Base-by-base conservation (phyloP, 2,329 filamentous ascomycete genomes). In the Aspergillus oerlinghausenensis region DNA sequence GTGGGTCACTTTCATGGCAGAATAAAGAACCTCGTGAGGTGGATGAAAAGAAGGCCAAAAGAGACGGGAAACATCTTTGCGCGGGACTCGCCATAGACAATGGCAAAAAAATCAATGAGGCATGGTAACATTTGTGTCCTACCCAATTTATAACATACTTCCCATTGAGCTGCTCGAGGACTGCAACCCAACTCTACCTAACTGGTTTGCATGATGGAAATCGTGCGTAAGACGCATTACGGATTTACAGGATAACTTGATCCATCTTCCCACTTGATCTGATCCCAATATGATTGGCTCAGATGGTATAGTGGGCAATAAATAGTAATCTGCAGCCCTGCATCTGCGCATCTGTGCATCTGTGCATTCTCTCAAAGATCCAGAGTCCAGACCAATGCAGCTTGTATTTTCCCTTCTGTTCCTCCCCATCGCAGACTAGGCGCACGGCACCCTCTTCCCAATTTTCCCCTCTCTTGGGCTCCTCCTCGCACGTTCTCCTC, bases 311-410 rank as follows among this genome's bases (percentile, higher is more conserved):
- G 25, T 14, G 51, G 25, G 28, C 28, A 14, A 50, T 45, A 56
- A 32, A 5, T 35, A 17, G 11, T 35, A 35, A 55, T 60, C 58
- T 60, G 58, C 60, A 61, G 61, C 59, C 55, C 53, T 61, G 57
- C 57, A 60, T 56, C 55, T 49, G 32, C 52, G 56, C 40, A 42
- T 56, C 55, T 49, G 32, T 54, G 56, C 40, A 42, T 10, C 19
- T 21, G 14, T 43, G 40, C 40, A 43, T 19, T 19, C 19, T 21
- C 21, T 21, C 40, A 43, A 43, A 43, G 42, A 45, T 23, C 42
- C 10, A 21, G 42, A 56, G 61, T 57, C 61, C 57, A 61, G 61
- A 61, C 61, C 59, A 52, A 29, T 55, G 51, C 51, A 54, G 40
- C 35, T 48, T 50, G 55, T 42, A 50, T 38, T 42, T 52, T 23